Evolutionary conservation across 1,284 basidiomycete species (phyloP).

Genomic region (Cryptococcus sp.): DNA sequence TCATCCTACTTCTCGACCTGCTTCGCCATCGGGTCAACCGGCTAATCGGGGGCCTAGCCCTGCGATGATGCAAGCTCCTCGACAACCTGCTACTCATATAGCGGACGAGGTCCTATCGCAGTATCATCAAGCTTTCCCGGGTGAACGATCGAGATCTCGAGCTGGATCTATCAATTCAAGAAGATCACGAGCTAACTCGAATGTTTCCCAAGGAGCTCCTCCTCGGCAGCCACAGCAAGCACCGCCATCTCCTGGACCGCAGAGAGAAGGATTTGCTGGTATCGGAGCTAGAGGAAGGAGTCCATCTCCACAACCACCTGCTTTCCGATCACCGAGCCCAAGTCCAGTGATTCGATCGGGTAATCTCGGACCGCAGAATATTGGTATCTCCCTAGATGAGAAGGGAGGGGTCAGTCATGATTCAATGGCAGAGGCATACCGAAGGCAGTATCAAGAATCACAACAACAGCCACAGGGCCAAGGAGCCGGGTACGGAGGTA

Average conservation of each 20-base stretch:
- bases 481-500: constrained; percentile 13
- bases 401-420: constrained; percentile 73
- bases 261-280: constrained; percentile 64
- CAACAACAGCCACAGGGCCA: constrained; percentile 25
- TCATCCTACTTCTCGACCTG: constrained; percentile 66
- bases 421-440: constrained; percentile 62
- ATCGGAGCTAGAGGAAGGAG: constrained; percentile 66
- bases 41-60: constrained; percentile 44
- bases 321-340: constrained; percentile 32
- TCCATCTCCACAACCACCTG: constrained; percentile 58
- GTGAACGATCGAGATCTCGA: constrained; percentile 59
- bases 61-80: constrained; percentile 68
- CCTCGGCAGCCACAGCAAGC: not conserved
- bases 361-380: constrained; percentile 41
- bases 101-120: constrained; percentile 68
- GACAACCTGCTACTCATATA: constrained; percentile 53
- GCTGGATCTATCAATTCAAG: constrained; percentile 43
- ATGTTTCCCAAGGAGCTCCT: constrained; percentile 10
- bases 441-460: constrained; percentile 41
- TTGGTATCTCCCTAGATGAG: constrained; percentile 74
- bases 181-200: constrained; percentile 44
- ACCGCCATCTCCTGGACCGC: constrained; percentile 43
- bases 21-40: constrained; percentile 57
- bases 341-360: constrained; percentile 29
- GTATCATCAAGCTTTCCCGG: constrained; percentile 82